Evolutionary conservation across 352 stramenopile species (phyloP).

Genomic region (Discostella stelligera): DNA sequence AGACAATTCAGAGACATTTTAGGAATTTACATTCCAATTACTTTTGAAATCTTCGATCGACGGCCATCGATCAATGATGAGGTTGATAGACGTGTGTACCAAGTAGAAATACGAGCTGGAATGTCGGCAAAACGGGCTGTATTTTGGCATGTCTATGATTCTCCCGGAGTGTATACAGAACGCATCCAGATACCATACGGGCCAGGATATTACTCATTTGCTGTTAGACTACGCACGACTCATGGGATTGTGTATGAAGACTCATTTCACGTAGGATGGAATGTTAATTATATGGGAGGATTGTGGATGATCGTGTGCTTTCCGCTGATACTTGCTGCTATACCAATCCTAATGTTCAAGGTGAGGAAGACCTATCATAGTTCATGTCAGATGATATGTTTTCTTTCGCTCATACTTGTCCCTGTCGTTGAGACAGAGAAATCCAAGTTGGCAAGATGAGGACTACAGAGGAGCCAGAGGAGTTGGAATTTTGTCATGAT

Average conservation of each 20-base stretch:
- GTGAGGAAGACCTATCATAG: neutral
- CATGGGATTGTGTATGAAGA: conserved; percentile 79
- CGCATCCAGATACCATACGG: conserved; percentile 68
- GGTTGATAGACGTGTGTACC: conserved; percentile 53
- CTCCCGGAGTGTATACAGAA: conserved; percentile 68
- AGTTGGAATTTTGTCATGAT: conserved; percentile 37
- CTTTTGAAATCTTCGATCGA: conserved; percentile 79
- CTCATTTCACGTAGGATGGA: conserved; percentile 75
- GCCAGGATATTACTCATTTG: conserved; percentile 70
- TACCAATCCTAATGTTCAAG: conserved; percentile 52
- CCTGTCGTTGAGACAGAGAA: conserved; percentile 18
- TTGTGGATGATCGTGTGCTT: conserved; percentile 66
- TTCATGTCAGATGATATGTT: neutral
- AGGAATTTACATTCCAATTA: conserved; percentile 73
- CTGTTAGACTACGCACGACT: conserved; percentile 55
- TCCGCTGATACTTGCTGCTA: conserved; percentile 55
- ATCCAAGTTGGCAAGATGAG: conserved; percentile 58
- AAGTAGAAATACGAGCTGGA: conserved; percentile 64
- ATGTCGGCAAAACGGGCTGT: conserved; percentile 56
- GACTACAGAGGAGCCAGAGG: conserved; percentile 39
- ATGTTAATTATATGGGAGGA: conserved; percentile 79
- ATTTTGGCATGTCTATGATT: conserved; percentile 56
- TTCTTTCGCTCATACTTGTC: neutral
- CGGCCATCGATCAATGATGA: conserved; percentile 71
- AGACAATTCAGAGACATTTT: conserved; percentile 72